Evolutionary conservation across 345 rosid genomes (phyloP).

Genomic region (Kernera saxatilis): DNA sequence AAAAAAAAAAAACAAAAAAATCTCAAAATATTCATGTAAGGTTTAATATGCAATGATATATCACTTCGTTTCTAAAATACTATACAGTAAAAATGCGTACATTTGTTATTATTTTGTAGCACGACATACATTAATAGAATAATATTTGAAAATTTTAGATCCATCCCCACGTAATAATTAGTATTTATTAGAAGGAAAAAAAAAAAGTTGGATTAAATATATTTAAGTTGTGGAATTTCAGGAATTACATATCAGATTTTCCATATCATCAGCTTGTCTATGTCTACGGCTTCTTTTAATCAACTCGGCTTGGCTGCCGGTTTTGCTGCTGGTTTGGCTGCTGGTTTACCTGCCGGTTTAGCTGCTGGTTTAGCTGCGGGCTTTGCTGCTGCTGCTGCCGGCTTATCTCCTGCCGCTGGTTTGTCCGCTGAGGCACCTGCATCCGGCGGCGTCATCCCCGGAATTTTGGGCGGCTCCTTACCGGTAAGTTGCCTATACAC

Average conservation of each 20-base stretch:
- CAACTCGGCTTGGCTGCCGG: not conserved
- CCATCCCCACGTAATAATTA: not conserved
- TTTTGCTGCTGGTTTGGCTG: not conserved
- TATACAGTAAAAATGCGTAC: not conserved
- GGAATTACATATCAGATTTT: not conserved
- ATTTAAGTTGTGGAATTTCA: not conserved
- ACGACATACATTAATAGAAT: not conserved
- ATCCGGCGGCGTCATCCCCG: not conserved
- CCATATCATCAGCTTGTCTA: not conserved
- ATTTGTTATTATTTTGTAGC: not conserved
- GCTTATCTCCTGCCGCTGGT: not conserved
- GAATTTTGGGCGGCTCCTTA: slow-evolving; percentile 4
- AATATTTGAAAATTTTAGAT: not conserved
- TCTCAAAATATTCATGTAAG: not conserved
- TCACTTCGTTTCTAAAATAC: not conserved
- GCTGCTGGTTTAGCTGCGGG: not conserved
- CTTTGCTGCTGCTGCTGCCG: not conserved
- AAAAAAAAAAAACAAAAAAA: no score
- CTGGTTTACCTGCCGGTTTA: not conserved
- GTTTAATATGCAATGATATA: not conserved
- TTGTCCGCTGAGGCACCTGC: not conserved
- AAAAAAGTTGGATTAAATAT: not conserved
- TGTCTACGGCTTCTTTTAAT: not conserved
- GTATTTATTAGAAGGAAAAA: not conserved
- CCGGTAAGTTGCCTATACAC: not conserved